Base-by-base conservation (phyloP, 2,329 filamentous ascomycete genomes). In the Ophiostoma quercus region DNA sequence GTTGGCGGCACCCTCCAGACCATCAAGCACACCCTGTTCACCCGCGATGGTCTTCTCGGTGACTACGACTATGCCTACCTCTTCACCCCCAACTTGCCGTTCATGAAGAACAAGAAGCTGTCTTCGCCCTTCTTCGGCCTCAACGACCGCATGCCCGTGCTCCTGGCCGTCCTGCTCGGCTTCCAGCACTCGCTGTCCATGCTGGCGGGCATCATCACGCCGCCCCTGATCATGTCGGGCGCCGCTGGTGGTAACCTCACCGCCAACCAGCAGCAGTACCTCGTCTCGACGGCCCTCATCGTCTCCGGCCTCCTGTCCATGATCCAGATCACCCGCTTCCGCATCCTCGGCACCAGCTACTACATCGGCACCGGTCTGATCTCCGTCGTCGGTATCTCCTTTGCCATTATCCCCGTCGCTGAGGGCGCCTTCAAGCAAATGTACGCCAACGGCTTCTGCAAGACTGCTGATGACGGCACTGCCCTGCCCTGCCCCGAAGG, bases 51-150 rank as follows among this genome's bases (percentile, higher is more conserved):
- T 14, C 84, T 97, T 34, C 79, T 97, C 70, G 94, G 94, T 73
- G 84, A 88, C 75, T 97, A 97, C 79, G 91, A 97, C 83, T 97
- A 97, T 84, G 91, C 79, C 47, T 95, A 93, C 76, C 88, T 97
- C 57, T 96, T 97, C 83, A 87, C 82, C 29, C 91, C 87, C 1
- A 93, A 91, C 74, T 79, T 97, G 29, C 94, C 94, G 0, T 97
- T 97, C 79, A 88, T 95, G 83, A 88, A 85, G 76, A 87, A 85
- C 77, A 75, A 80, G 5, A 78, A 78, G 43, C 79, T 80, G 73
- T 81, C 84, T n/a, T 87, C 90, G 41, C 92, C 92, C 0, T 95
- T 96, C 79, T 95, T 94, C 75, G 92, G 91, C n/a, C 86, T 94
- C 54, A 85, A 94, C 74, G 90, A 94, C 78, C 82, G 81, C 70